Evolutionary conservation across 768 basidiomycete species (phyloP), one percentile per base, ranked within the genome.

Genomic region (Calocybe cyanea): DNA sequence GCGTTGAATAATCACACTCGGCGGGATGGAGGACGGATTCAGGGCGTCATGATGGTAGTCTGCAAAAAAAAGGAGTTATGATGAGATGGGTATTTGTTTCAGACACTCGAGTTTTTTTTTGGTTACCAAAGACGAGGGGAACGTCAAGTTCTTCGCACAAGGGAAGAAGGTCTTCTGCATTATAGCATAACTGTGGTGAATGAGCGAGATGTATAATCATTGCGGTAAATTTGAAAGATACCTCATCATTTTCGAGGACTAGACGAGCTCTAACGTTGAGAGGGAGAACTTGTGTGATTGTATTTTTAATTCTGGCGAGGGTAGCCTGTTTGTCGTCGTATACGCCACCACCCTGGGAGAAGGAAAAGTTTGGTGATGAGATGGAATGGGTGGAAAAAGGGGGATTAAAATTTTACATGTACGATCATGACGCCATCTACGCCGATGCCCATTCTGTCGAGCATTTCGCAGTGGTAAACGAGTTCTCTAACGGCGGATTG

Each of bases 221-320:
- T n/a, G n/a, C 31, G 31, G 31, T n/a, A n/a, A n/a, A 35, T 5
- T 35, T n/a, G 7, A 57, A 67, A 33, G 25, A 28, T 46, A 87
- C 89, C 70, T 97, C 94, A 53, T 96, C 94, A 49, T 96, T 97
- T 65, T 97, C 94, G n/a, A 93, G 70, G 1, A 92, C 92, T 17
- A 94, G 62, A 36, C 94, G 74, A 11, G 73, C 73, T 49, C 86
- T 79, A 47, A 91, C 81, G 18, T 77, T 75, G 17, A 76, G 66
- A 7, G 81, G 71, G 31, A 92, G 72, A n/a, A 63, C 56, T 8
- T 75, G 70, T 38, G 60, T 66, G 47, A 90, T 86, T 11, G 83
- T 85, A 48, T 77, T 69, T 60, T 83, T 87, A 59, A 95, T 79
- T 7, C 94, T 78, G 18, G 68, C 69, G 1, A 94, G 65, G 0